Percentiles rank a stretch among this genome's conserved stretches.
Evolutionary conservation across 2,329 filamentous ascomycete genomes (phyloP).

Genomic region (Phoma sp.): DNA sequence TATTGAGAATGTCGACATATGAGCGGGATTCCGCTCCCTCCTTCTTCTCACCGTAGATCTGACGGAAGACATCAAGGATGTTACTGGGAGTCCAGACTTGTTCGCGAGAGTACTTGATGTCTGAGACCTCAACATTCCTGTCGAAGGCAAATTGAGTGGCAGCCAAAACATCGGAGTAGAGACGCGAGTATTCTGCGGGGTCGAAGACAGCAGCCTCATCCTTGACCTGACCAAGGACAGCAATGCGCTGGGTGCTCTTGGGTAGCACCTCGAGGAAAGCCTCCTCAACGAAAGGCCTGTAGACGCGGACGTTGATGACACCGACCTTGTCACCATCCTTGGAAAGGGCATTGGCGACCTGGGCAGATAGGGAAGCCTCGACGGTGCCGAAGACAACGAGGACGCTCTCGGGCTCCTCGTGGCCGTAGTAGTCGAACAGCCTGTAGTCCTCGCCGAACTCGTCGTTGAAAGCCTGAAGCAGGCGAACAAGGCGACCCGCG

Average conservation of each 20-base stretch:
- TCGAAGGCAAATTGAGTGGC: conserved; percentile 74
- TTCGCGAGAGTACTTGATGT: conserved; percentile 88
- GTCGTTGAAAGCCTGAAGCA: conserved; percentile 80
- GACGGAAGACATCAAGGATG: conserved; percentile 57
- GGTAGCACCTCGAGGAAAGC: conserved; percentile 87
- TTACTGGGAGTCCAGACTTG: conserved; percentile 68
- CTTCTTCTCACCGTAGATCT: conserved; percentile 53
- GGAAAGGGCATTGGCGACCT: conserved; percentile 77
- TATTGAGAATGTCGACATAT: conserved; percentile 62
- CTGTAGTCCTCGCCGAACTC: conserved; percentile 94
- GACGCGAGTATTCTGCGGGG: conserved; percentile 76
- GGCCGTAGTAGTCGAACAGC: conserved; percentile 92
- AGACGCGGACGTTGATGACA: conserved; percentile 89
- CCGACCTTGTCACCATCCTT: conserved; percentile 80
- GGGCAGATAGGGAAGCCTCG: conserved; percentile 84
- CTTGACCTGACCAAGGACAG: conserved; percentile 87
- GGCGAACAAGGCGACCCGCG: conserved; percentile 73
- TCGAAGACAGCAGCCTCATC: conserved; percentile 78
- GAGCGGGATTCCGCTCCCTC: conserved; percentile 52
- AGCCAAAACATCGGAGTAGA: conserved; percentile 91
- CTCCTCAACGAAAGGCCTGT: conserved; percentile 94
- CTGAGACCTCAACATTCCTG: conserved; percentile 70
- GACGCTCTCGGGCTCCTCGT: conserved; percentile 79
- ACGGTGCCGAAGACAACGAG: conserved; percentile 92
- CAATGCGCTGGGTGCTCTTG: conserved; percentile 74